Evolutionary conservation across 495 filamentous ascomycete genomes (phyloP), one percentile per base, ranked within the genome.

Genomic region (Barbatosphaeria neglecta): DNA sequence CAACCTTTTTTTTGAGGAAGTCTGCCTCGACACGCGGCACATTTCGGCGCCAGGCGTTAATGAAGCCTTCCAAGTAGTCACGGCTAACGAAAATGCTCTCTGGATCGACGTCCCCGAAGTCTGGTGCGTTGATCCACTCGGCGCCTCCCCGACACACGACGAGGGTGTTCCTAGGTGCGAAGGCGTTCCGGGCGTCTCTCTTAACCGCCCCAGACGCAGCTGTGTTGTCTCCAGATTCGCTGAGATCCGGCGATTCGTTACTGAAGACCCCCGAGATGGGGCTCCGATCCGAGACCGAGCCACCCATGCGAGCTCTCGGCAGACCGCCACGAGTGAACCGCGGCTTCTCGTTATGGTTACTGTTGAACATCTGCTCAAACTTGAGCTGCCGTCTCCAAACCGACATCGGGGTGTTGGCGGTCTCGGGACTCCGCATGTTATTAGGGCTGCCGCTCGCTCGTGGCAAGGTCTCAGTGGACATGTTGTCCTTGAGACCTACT

Each of bases 171-270:
- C 46, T 18, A 5, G 47, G 43, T 6, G 41, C 52, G 37, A 60
- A 54, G 3, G n/a, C 11, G 38, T 50, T 52, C 3, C 58, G 50
- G 17, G 56, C 47, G 25, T 60, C 58, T 10, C 19, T 19, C 4
- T 8, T 22, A 41, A 1, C 13, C 3, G 39, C 13, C 9, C 17
- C 1, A 0, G 40, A 11, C 4, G 13, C 9, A 25, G 23, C 5
- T 46, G 33, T 16, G 11, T 31, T 40, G 16, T 43, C 2, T 3
- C 41, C 48, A 16, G 47, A 28, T 16, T 52, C 50, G 44, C 54
- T 54, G 35, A 50, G 27, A 7, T 28, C 22, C 5, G 48, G 22
- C 0, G 35, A 41, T 11, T n/a, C 31, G 31, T 15, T 15, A n/a
- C 31, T 35, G 13, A 35, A 3, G 3, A 22, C 13, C 10, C 39